Percentiles rank a stretch among this genome's conserved stretches.
phyloP scores from a whole-genome alignment of 768 basidiomycete genomes.

The Lentinula detonsa region DNA sequence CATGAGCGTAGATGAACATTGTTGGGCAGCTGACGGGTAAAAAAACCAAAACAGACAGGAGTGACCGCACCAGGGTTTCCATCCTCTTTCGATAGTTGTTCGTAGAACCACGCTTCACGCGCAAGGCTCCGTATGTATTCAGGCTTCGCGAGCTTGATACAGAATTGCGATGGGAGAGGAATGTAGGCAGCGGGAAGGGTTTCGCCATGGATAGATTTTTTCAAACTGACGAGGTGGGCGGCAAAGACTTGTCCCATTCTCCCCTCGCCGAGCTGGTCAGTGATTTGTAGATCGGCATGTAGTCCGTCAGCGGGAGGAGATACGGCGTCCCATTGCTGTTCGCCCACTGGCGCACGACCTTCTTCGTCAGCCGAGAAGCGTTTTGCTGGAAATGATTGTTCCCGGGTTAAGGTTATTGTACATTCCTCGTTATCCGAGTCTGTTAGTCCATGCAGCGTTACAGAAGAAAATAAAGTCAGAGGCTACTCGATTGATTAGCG shows the following conservation, averaged over 20 bases:
- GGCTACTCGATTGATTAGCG: too few relatives aligned
- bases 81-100: not conserved
- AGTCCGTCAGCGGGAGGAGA: not conserved
- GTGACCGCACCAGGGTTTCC: not conserved
- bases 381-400: not conserved
- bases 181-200: too few relatives aligned
- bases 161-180: too few relatives aligned
- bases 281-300: not conserved
- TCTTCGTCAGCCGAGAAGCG: not conserved
- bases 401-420: not conserved
- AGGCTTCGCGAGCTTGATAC: not conserved
- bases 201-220: not conserved
- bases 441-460: not conserved
- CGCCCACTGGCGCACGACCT: conserved; percentile 17
- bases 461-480: not conserved
- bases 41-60: not conserved
- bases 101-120: not conserved
- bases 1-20: not conserved
- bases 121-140: not conserved
- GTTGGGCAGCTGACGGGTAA: not conserved
- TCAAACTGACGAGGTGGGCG: not conserved
- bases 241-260: not conserved
- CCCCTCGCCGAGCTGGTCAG: not conserved
- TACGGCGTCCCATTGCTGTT: conserved; percentile 15
- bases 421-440: not conserved